Evolutionary conservation across 2,329 filamentous ascomycete genomes (phyloP).

Genomic region (Polytolypa hystricis): DNA sequence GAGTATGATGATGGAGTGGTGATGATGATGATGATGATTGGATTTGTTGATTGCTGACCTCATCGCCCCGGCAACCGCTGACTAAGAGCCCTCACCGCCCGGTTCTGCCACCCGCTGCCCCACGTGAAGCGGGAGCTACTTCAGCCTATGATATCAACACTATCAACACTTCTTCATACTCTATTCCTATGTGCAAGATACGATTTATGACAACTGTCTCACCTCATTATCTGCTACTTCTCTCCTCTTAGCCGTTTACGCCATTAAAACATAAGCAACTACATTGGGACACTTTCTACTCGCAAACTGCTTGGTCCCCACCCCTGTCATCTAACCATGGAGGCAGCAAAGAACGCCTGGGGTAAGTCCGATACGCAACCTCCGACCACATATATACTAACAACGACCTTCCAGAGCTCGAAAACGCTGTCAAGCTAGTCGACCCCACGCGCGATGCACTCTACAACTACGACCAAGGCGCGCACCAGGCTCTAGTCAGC

Average conservation of each 20-base stretch:
- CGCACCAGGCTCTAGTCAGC: conserved; percentile 55
- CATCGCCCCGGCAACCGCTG: conserved; percentile 28
- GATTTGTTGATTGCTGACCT: conserved; percentile 20
- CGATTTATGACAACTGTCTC: no score
- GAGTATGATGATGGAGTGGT: conserved; percentile 4
- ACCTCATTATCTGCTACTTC: no score
- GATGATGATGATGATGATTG: conserved; percentile 4
- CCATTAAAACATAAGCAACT: no score
- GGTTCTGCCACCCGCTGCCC: conserved; percentile 19
- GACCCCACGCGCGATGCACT: conserved; percentile 83
- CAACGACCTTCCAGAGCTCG: conserved; percentile 54
- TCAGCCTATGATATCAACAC: neutral
- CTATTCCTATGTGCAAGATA: no score
- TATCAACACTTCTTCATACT: no score
- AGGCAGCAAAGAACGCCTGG: conserved; percentile 50
- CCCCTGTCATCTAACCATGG: conserved; percentile 42
- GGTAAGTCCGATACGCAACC: conserved; percentile 39
- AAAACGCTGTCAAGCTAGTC: conserved; percentile 73
- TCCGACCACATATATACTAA: conserved; percentile 1
- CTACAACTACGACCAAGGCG: conserved; percentile 64
- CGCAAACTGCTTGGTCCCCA: no score
- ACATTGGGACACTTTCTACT: no score
- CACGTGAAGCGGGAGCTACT: conserved; percentile 12
- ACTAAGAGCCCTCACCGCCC: conserved; percentile 21
- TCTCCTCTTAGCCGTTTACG: no score